A percentile compares a stretch with the other conserved stretches of the same genome.
phyloP scores from a whole-genome alignment of 495 filamentous ascomycete genomes.

The Aspergillus sclerotioniger region DNA sequence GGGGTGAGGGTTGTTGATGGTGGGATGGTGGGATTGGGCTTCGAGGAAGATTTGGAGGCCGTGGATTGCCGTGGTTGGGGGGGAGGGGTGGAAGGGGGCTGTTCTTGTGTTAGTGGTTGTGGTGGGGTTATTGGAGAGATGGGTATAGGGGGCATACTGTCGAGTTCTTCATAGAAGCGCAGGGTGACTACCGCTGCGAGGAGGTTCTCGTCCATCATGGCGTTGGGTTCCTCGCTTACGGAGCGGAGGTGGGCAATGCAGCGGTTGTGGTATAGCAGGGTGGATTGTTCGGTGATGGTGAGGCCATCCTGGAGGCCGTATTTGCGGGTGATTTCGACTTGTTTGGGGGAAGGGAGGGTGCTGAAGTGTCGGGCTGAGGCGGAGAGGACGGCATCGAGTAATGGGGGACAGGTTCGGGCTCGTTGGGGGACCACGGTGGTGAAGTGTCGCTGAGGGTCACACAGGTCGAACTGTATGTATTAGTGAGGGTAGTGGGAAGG shows the following conservation, averaged over 20 bases:
- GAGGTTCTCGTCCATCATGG: slow-evolving; percentile 29
- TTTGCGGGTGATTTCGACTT: slow-evolving; percentile 8
- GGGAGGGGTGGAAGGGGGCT: slow-evolving; percentile 22
- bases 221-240: slow-evolving; percentile 20
- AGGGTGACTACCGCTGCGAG: slow-evolving; percentile 20
- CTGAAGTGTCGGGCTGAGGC: slow-evolving; percentile 24
- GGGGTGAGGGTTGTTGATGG: not conserved
- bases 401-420: slow-evolving; percentile 16
- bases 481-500: not conserved
- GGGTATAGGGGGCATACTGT: slow-evolving; percentile 13
- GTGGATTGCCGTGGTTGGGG: slow-evolving; percentile 19
- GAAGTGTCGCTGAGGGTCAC: slow-evolving; percentile 24
- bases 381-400: slow-evolving; percentile 22
- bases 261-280: slow-evolving; percentile 25
- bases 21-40: slow-evolving; percentile 15
- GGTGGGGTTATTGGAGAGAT: not conserved
- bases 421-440: slow-evolving; percentile 21
- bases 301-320: slow-evolving; percentile 11
- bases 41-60: slow-evolving; percentile 25
- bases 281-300: slow-evolving; percentile 19
- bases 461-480: slow-evolving; percentile 19
- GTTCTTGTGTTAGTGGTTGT: not conserved
- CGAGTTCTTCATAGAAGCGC: slow-evolving; percentile 24
- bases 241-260: slow-evolving; percentile 22
- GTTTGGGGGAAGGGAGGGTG: slow-evolving; percentile 11